phyloP scores from a whole-genome alignment of 495 filamentous ascomycete genomes.

The Penicillium parvum region DNA sequence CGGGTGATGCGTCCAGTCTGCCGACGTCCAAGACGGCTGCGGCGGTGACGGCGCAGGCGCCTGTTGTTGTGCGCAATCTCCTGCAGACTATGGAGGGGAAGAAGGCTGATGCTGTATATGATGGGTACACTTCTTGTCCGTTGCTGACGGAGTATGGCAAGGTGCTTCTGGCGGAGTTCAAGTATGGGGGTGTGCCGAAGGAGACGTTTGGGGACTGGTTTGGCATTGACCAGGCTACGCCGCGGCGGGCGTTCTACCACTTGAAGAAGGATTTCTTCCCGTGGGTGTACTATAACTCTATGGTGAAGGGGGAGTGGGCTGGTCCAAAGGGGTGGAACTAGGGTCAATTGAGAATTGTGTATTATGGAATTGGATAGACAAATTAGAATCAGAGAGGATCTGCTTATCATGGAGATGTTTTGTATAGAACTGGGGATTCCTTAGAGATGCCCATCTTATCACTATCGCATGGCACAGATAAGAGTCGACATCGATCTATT shows the following conservation, averaged over 20 bases:
- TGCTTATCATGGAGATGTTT: too few species aligned
- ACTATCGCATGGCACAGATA: too few species aligned
- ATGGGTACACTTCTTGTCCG: slow-evolving; percentile 68
- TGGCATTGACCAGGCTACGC: slow-evolving; percentile 54
- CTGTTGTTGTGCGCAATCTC: slow-evolving; percentile 56
- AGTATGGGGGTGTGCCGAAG: slow-evolving; percentile 66
- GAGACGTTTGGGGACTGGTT: slow-evolving; percentile 59
- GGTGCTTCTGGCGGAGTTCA: slow-evolving; percentile 67
- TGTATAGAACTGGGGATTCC: too few species aligned
- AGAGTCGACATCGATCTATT: slow-evolving; percentile 8
- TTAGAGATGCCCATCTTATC: too few species aligned
- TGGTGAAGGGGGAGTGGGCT: slow-evolving; percentile 61
- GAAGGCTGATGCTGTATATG: slow-evolving; percentile 48
- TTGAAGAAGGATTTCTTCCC: slow-evolving; percentile 72
- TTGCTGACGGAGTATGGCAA: slow-evolving; percentile 62
- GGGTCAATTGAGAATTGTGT: background rate
- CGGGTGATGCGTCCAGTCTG: slow-evolving; percentile 61
- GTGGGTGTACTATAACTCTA: slow-evolving; percentile 56
- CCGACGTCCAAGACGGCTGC: slow-evolving; percentile 67
- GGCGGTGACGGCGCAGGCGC: slow-evolving; percentile 59
- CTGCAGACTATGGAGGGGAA: slow-evolving; percentile 51
- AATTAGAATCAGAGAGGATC: too few species aligned
- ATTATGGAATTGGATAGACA: too few species aligned
- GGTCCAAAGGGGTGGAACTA: slow-evolving; percentile 53
- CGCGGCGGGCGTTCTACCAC: slow-evolving; percentile 55